Conservation (phyloP, 1,284 basidiomycete genomes). For the Inonotus obliquus region DNA sequence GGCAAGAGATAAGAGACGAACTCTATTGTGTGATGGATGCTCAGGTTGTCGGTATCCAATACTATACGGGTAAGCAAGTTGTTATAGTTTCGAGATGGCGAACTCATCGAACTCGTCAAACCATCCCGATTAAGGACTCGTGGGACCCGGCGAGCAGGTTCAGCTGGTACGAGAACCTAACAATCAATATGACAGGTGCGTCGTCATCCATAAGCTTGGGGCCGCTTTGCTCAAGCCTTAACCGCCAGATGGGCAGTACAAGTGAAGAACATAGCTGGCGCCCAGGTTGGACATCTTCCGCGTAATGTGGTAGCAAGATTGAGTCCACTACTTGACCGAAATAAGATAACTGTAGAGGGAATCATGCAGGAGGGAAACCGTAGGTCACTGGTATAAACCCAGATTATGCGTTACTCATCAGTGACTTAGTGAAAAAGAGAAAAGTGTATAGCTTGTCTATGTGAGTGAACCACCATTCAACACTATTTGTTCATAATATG, state of each 20-base stretch:
- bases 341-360: constrained; percentile 66
- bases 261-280: constrained; percentile 68
- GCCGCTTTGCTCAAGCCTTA: not conserved
- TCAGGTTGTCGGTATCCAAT: constrained; percentile 76
- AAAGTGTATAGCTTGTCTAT: constrained; percentile 52
- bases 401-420: constrained; percentile 1
- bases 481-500: constrained; percentile 4
- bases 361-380: constrained; percentile 70
- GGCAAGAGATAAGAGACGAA: constrained; percentile 54
- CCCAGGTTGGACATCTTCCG: constrained; percentile 79
- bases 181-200: constrained; percentile 64
- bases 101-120: no score
- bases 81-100: not conserved
- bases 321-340: constrained; percentile 66
- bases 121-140: constrained; percentile 59
- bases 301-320: constrained; percentile 54
- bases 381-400: constrained; percentile 31
- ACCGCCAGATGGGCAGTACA: constrained; percentile 63
- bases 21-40: constrained; percentile 56
- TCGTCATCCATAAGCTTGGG: not conserved
- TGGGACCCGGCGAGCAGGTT: constrained; percentile 77
- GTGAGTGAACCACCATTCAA: constrained; percentile 32
- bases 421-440: constrained; percentile 37
- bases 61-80: constrained; percentile 56
- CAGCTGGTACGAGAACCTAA: constrained; percentile 61